Evolutionary conservation across 1,284 basidiomycete genomes (phyloP).

Genomic region (Takashimella koratensis): DNA sequence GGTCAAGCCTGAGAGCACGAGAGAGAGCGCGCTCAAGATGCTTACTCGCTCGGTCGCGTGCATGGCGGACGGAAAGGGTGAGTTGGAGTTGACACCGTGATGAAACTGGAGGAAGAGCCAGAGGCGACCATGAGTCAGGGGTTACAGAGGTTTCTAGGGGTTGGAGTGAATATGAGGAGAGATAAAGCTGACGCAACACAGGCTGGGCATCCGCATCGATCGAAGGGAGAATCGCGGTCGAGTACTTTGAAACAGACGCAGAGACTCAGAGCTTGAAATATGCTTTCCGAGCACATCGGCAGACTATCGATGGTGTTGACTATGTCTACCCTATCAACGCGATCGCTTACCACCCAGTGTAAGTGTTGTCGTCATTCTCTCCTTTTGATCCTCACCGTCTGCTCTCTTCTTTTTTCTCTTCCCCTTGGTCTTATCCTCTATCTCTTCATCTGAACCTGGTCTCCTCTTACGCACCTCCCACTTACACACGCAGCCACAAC

Average conservation of each 20-base stretch:
- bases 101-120: not conserved
- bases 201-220: slow-evolving; percentile 92
- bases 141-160: too few species aligned
- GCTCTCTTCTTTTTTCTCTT: not conserved
- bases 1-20: slow-evolving; percentile 61
- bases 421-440: not conserved
- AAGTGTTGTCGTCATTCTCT: slow-evolving; percentile 32
- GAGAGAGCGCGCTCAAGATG: slow-evolving; percentile 93
- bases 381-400: not conserved
- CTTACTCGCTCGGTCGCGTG: slow-evolving; percentile 87
- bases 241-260: slow-evolving; percentile 84
- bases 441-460: not conserved
- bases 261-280: slow-evolving; percentile 85
- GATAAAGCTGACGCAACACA: slow-evolving; percentile 38
- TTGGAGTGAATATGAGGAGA: too few species aligned
- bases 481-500: slow-evolving; percentile 61
- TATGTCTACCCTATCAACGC: slow-evolving; percentile 98
- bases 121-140: too few species aligned
- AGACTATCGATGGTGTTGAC: slow-evolving; percentile 85
- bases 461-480: slow-evolving; percentile 3
- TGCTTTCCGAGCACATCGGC: slow-evolving; percentile 96
- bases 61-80: slow-evolving; percentile 88
- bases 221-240: slow-evolving; percentile 93
- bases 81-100: too few species aligned
- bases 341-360: slow-evolving; percentile 88